These are phyloP conservation scores for Noccaea bulbosa DNA, from an alignment of 345 rosid species.

Conservation along the genomic window DNA sequence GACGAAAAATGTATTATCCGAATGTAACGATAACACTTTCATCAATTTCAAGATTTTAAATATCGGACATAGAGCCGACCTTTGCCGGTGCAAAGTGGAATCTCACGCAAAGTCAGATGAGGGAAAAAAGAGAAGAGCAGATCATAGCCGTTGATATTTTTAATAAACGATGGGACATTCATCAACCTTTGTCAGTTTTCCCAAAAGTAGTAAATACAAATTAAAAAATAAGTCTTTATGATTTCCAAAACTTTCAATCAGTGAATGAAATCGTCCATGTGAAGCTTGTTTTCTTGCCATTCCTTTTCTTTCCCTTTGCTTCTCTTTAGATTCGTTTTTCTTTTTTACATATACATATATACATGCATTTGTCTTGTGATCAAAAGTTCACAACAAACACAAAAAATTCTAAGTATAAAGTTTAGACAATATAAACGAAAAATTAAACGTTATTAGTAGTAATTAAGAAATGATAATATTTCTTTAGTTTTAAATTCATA, in stretches of 20 bases:
- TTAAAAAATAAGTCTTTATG: neutral
- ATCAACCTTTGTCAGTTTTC: constrained; percentile 38
- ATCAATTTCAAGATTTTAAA: no score
- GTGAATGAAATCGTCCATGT: constrained; percentile 42
- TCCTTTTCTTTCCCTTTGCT: neutral
- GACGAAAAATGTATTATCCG: constrained; percentile 9
- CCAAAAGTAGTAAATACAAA: constrained; percentile 2
- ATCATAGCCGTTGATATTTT: constrained; percentile 27
- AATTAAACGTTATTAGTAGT: no score
- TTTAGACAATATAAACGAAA: no score
- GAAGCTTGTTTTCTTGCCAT: constrained; percentile 37
- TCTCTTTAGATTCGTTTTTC: constrained; percentile 15
- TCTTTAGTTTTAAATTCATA: no score
- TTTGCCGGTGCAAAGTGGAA: constrained; percentile 33
- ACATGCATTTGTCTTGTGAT: neutral
- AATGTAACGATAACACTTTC: neutral
- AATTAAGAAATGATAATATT: no score
- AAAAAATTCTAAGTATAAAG: no score
- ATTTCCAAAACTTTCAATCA: neutral
- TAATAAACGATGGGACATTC: constrained; percentile 6
- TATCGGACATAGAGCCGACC: constrained; percentile 18
- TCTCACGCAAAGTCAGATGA: constrained; percentile 36
- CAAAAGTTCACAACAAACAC: no score
- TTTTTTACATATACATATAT: accelerated
- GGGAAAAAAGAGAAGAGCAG: constrained; percentile 8